These are phyloP conservation scores for Lentinus polychrous DNA, from an alignment of 1,284 basidiomycete species.

Conservation along the genomic window DNA sequence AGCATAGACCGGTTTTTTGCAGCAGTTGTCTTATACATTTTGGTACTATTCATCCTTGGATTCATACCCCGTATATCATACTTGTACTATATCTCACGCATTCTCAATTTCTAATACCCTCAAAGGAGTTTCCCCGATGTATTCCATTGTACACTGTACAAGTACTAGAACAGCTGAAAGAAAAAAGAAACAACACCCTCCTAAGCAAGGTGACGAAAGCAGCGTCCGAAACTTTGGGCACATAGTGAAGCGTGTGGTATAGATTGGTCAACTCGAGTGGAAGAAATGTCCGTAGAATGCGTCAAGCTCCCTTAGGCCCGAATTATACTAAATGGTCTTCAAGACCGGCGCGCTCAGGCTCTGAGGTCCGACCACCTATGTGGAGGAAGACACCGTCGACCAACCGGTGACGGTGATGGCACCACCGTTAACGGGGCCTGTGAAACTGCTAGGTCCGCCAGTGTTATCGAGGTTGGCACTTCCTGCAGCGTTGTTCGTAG, in stretches of 20 bases:
- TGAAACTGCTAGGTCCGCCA: conserved; percentile 3
- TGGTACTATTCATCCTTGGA: background rate
- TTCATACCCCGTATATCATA: too few species aligned
- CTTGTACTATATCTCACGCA: background rate
- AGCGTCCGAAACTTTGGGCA: conserved; percentile 1
- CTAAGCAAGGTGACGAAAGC: background rate
- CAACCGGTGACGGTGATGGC: conserved; percentile 3
- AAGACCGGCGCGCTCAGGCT: background rate
- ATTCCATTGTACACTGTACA: conserved; percentile 5
- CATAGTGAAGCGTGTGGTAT: background rate
- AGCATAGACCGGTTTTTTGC: background rate
- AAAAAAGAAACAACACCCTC: background rate
- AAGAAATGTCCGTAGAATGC: background rate
- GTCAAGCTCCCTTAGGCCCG: too few species aligned
- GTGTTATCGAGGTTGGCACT: background rate
- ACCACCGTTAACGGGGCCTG: conserved; percentile 3
- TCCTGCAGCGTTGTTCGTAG: conserved; percentile 1
- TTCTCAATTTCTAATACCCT: background rate
- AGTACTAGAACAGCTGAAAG: conserved; percentile 2
- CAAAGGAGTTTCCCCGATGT: conserved; percentile 1
- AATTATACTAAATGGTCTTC: too few species aligned
- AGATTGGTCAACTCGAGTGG: background rate
- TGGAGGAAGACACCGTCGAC: background rate
- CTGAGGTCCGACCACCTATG: background rate
- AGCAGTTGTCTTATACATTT: background rate